Conservation (phyloP, 163 green algal species). For the Scenedesmus sp. region DNA sequence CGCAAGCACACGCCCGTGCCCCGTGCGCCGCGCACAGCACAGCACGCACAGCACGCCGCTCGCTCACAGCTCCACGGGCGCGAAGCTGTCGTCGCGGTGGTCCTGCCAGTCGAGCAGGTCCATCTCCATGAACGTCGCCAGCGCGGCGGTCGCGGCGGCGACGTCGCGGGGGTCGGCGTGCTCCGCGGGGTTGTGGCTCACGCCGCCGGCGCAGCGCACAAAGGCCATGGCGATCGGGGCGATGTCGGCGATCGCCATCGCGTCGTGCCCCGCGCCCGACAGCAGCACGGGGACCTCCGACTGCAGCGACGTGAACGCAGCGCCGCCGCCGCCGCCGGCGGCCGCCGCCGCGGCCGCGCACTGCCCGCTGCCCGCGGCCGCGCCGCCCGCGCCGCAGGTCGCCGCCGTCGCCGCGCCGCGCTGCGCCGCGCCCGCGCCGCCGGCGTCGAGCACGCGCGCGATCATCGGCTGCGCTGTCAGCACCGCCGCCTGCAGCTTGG, state of each 20-base stretch:
- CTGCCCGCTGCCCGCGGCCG: not conserved
- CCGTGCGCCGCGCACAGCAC: too few relatives aligned
- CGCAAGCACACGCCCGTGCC: too few relatives aligned
- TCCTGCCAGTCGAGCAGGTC: conserved; percentile 37
- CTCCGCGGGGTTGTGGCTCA: conserved; percentile 89
- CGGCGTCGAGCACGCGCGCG: not conserved
- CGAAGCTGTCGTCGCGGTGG: not conserved
- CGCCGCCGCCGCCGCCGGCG: not conserved
- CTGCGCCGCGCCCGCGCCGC: too few relatives aligned
- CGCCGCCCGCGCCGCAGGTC: not conserved
- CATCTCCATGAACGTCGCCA: conserved; percentile 44
- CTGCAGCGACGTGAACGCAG: not conserved
- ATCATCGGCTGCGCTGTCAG: conserved; percentile 16
- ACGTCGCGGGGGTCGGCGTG: conserved; percentile 77
- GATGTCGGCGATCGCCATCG: conserved; percentile 84
- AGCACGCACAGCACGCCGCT: too few relatives aligned
- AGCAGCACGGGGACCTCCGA: conserved; percentile 65
- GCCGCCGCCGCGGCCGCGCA: not conserved
- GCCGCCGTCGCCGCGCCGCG: too few relatives aligned
- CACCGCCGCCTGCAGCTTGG: conserved; percentile 24
- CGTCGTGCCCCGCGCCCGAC: conserved; percentile 92
- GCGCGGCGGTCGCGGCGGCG: conserved; percentile 34
- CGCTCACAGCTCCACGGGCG: too few relatives aligned
- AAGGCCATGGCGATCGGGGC: conserved; percentile 92
- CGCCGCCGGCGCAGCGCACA: conserved; percentile 80